Conservation (phyloP, 495 filamentous ascomycete species). For the Penicillium macrosclerotiorum region DNA sequence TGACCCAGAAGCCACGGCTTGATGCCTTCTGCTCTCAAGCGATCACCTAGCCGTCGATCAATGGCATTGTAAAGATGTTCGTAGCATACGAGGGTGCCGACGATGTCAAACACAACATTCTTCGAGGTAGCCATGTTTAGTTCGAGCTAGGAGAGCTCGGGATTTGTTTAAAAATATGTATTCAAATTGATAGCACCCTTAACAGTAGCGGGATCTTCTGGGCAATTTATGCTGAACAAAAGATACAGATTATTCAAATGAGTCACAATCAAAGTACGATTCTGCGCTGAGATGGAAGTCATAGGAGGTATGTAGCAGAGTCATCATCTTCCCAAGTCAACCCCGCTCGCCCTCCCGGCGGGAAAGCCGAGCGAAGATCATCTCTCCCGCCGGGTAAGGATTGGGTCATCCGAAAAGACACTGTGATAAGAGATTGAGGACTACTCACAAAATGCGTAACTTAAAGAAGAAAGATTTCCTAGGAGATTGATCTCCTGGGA, state of each 20-base stretch:
- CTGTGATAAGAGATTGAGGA: neutral
- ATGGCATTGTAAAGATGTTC: constrained; percentile 32
- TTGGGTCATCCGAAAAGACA: neutral
- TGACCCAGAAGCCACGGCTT: constrained; percentile 34
- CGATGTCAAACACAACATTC: constrained; percentile 43
- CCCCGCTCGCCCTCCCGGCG: constrained; percentile 10
- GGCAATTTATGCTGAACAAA: neutral
- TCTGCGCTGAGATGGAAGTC: constrained; percentile 2
- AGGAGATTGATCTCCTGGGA: too few relatives aligned
- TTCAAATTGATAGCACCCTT: neutral
- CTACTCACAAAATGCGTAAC: neutral
- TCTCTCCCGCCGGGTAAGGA: constrained; percentile 3
- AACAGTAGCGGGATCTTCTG: neutral
- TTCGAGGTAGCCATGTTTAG: constrained; percentile 21
- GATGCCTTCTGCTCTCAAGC: constrained; percentile 33
- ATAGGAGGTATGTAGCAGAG: neutral
- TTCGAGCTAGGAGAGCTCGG: too few relatives aligned
- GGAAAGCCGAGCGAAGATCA: too few relatives aligned
- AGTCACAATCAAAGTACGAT: neutral
- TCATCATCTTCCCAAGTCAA: constrained; percentile 4
- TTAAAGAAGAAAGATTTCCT: too few relatives aligned
- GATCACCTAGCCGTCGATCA: constrained; percentile 27
- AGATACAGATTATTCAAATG: neutral
- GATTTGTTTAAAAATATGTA: too few relatives aligned
- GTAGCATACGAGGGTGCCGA: constrained; percentile 38